These are phyloP conservation scores for Nymphaea colorata DNA, from an alignment of 164 flowering plant species.

Conservation along the genomic window DNA sequence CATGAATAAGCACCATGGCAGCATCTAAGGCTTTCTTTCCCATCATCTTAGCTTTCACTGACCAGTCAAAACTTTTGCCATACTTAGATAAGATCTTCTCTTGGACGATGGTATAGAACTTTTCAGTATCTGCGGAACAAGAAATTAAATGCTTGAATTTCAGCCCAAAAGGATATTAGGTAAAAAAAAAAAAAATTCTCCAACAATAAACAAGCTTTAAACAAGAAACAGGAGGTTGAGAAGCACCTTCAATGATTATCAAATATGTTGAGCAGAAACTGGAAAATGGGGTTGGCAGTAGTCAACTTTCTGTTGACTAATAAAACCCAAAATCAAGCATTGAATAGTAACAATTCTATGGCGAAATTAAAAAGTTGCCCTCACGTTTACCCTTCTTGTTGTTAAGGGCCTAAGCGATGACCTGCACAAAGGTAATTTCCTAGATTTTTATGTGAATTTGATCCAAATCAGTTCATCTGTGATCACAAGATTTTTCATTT, in stretches of 20 bases:
- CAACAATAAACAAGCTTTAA: neutral
- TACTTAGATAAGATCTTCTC: slow-evolving; percentile 68
- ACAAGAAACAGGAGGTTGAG: neutral
- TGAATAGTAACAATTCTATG: too few species aligned
- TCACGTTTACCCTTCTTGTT: too few species aligned
- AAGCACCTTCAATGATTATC: neutral
- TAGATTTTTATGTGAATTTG: too few species aligned
- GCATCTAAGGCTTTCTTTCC: slow-evolving; percentile 91
- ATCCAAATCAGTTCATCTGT: too few species aligned
- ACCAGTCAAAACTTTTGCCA: slow-evolving; percentile 81
- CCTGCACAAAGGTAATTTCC: too few species aligned
- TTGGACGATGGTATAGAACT: slow-evolving; percentile 82
- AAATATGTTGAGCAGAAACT: neutral
- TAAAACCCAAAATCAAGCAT: too few species aligned
- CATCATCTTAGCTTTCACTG: slow-evolving; percentile 94
- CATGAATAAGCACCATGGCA: slow-evolving; percentile 76
- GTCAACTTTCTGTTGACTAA: too few species aligned
- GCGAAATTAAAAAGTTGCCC: too few species aligned
- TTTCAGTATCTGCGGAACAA: slow-evolving; percentile 70
- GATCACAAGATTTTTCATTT: too few species aligned
- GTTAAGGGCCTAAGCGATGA: too few species aligned
- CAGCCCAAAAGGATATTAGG: neutral
- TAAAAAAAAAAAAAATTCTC: neutral
- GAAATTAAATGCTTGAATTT: neutral
- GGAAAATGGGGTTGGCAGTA: too few species aligned